Conservation (phyloP, 1,139 yeast species). For the Kodamaea sp. region DNA sequence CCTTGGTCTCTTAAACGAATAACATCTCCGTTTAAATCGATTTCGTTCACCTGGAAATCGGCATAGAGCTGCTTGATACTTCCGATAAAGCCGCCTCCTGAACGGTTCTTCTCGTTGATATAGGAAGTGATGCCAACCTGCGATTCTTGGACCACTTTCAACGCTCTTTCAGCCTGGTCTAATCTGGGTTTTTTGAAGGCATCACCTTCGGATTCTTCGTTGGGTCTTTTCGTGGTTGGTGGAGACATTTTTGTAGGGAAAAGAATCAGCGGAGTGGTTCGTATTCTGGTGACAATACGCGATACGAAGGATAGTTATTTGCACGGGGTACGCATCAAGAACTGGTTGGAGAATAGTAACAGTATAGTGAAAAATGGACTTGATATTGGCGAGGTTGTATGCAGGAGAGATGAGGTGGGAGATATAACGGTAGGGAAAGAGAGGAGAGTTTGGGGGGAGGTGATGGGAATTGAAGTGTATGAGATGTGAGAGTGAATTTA, state of each 20-base stretch:
- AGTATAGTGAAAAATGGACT: slow-evolving; percentile 4
- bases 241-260: slow-evolving; percentile 4
- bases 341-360: background rate
- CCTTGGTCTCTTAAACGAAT: slow-evolving; percentile 79
- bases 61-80: slow-evolving; percentile 84
- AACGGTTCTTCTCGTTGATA: slow-evolving; percentile 44
- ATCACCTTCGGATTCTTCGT: slow-evolving; percentile 7
- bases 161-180: slow-evolving; percentile 11
- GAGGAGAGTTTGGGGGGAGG: background rate
- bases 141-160: slow-evolving; percentile 46
- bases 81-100: slow-evolving; percentile 69
- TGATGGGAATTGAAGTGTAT: background rate
- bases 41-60: slow-evolving; percentile 94
- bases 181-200: slow-evolving; percentile 14
- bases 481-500: too few species aligned
- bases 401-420: slow-evolving; percentile 8
- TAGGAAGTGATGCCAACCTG: slow-evolving; percentile 87
- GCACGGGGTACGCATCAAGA: background rate
- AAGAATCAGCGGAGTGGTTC: background rate
- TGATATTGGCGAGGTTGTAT: slow-evolving; percentile 1
- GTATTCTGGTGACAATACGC: background rate
- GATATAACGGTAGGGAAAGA: background rate
- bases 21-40: slow-evolving; percentile 65
- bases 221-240: slow-evolving; percentile 11
- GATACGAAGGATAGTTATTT: slow-evolving; percentile 5